Evolutionary conservation across 805 yeast genomes (phyloP), one percentile per base, ranked within the genome.

Genomic region (Naumovozyma castellii): DNA sequence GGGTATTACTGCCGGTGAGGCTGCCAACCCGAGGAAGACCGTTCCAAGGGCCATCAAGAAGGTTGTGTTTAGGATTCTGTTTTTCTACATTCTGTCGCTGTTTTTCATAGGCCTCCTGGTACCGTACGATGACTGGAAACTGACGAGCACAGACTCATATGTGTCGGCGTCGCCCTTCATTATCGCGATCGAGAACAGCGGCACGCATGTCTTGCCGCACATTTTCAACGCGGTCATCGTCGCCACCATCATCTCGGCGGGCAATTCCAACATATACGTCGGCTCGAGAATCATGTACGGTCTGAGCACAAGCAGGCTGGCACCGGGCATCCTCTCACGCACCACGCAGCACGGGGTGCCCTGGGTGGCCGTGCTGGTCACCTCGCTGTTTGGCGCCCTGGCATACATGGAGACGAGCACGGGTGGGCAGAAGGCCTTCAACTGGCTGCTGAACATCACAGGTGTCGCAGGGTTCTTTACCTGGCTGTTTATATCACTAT

Each of bases 1-100:
- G 17, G 88, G 87, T 61, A 69, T 82, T 40, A 68, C 85, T 3
- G 83, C 84, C 27, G 86, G 87, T 62, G 92, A 82, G 62, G 69
- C 81, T 37, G 68, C 69, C 20, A 78, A 78, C 56, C 87, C 88
- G 41, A 67, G 79, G 59, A 77, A 74, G 47, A 65, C 84, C 19
- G 80, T 81, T 42, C 87, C 88, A 43, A 71, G 72, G 37, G 86
- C 88, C 29, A 78, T 80, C 54, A 76, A 72, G 54, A 78, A 78
- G 50, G 86, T 81, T 30, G 69, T 80, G 41, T 65, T 71, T 59
- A 69, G 90, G 65, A 80, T 82, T 47, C 53, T 76, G 42, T 50
- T 80, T 33, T 82, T 82, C 58, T 82, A 79, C 69, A 72, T 82
- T 39, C 54, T 72, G 16, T 75, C 84, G 5, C 62, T 81, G 47